Evolutionary conservation across 2,329 filamentous ascomycete species (phyloP).

Genomic region (Nemania sp.): DNA sequence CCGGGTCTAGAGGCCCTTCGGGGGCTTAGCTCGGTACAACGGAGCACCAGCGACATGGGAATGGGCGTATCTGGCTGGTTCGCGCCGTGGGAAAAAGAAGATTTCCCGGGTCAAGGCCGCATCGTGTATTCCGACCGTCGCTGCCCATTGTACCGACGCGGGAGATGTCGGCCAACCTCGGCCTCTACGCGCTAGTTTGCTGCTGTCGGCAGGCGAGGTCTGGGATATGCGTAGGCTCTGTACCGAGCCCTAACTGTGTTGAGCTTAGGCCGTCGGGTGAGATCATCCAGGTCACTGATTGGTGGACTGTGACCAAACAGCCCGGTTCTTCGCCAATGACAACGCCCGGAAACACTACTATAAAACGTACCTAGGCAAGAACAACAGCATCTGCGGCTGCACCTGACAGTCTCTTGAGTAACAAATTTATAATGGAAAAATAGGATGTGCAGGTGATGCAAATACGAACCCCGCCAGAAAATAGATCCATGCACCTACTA

Average conservation of each 20-base stretch:
- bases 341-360: background rate
- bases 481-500: too few relatives aligned
- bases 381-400: background rate
- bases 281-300: conserved; percentile 7
- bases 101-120: conserved; percentile 40
- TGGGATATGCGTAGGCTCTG: too few relatives aligned
- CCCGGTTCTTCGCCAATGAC: conserved; percentile 1
- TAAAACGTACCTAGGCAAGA: background rate
- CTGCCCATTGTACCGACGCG: conserved; percentile 33
- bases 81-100: conserved; percentile 33
- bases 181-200: too few relatives aligned
- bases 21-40: conserved; percentile 21
- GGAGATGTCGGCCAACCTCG: conserved; percentile 37
- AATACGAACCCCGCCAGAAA: conserved; percentile 3
- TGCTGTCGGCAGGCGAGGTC: too few relatives aligned
- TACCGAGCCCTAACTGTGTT: too few relatives aligned
- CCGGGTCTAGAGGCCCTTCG: conserved; percentile 2
- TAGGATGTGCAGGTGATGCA: conserved; percentile 20
- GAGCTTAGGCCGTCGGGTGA: too few relatives aligned
- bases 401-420: conserved; percentile 7
- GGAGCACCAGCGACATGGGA: conserved; percentile 9
- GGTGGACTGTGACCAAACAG: conserved; percentile 19
- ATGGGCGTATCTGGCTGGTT: conserved; percentile 16
- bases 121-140: conserved; percentile 8
- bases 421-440: too few relatives aligned